Percentiles rank a stretch among this genome's conserved stretches.
These are phyloP conservation scores for Kluyveromyces sp. DNA, from an alignment of 1,139 yeast genomes.

Conservation along the genomic window DNA sequence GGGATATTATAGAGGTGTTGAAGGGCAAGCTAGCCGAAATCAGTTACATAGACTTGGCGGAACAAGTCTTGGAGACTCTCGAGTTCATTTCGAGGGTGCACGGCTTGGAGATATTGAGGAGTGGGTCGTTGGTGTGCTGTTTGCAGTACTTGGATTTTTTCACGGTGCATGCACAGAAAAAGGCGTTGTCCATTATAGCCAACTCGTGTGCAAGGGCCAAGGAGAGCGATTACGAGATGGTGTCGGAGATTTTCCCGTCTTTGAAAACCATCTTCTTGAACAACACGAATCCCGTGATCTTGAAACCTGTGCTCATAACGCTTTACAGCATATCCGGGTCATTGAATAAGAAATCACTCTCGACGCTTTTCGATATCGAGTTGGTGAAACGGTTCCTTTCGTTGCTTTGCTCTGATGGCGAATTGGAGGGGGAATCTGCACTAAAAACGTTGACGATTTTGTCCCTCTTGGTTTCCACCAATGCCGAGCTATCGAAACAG, in stretches of 20 bases:
- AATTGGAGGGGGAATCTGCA: constrained; percentile 19
- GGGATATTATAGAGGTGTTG: constrained; percentile 60
- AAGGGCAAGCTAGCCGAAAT: constrained; percentile 66
- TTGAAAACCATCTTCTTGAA: constrained; percentile 55
- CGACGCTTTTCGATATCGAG: constrained; percentile 18
- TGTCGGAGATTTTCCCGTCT: constrained; percentile 50
- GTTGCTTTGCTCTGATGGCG: constrained; percentile 14
- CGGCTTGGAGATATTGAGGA: constrained; percentile 42
- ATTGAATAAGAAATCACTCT: constrained; percentile 12
- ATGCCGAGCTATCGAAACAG: constrained; percentile 14
- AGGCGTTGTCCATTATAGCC: constrained; percentile 70
- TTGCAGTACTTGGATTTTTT: constrained; percentile 78
- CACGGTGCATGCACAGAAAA: constrained; percentile 82
- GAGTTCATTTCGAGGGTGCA: constrained; percentile 58
- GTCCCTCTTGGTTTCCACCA: constrained; percentile 16
- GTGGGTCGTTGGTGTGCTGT: constrained; percentile 62
- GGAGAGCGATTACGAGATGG: constrained; percentile 36
- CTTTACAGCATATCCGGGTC: constrained; percentile 24
- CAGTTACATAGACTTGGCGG: constrained; percentile 83
- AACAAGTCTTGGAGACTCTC: constrained; percentile 76
- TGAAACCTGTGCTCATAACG: constrained; percentile 17
- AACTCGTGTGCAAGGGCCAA: constrained; percentile 57
- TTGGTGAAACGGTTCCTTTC: constrained; percentile 16
- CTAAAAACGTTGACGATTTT: constrained; percentile 24
- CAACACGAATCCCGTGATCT: constrained; percentile 40